These are phyloP conservation scores for Oryza nivara DNA, from an alignment of 176 grass and related monocot genomes.

Conservation along the genomic window DNA sequence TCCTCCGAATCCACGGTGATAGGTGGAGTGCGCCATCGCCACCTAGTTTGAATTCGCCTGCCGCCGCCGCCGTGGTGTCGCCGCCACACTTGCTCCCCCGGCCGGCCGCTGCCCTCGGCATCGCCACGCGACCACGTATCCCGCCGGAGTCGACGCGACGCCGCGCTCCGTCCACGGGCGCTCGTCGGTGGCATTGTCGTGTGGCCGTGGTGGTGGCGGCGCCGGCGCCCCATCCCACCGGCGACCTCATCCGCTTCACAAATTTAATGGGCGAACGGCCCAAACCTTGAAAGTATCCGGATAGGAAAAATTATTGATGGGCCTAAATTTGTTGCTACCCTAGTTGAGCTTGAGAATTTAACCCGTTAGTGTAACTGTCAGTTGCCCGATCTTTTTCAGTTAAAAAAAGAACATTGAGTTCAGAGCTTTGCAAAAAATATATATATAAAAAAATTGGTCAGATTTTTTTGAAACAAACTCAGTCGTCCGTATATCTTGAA, in stretches of 20 bases:
- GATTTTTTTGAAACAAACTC: too few species aligned
- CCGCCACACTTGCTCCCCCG: neutral
- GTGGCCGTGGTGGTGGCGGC: neutral
- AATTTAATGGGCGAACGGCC: neutral
- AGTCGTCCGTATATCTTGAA: too few species aligned
- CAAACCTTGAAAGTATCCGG: neutral
- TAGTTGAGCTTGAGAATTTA: neutral
- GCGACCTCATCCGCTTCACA: neutral
- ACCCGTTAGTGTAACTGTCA: neutral
- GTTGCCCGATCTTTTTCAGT: neutral
- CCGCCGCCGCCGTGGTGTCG: neutral
- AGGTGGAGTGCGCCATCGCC: neutral
- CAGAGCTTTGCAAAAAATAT: too few species aligned
- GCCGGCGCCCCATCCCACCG: neutral
- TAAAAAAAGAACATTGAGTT: too few species aligned
- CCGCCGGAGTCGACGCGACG: neutral
- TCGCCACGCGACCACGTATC: neutral
- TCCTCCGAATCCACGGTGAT: neutral
- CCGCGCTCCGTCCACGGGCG: neutral
- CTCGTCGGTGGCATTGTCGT: neutral
- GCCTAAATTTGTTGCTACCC: neutral
- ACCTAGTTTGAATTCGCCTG: neutral
- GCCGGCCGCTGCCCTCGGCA: neutral
- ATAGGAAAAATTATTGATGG: neutral
- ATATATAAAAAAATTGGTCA: too few species aligned